Conservation (phyloP, 1,284 basidiomycete species). For the Stygiomarasmius scandens region DNA sequence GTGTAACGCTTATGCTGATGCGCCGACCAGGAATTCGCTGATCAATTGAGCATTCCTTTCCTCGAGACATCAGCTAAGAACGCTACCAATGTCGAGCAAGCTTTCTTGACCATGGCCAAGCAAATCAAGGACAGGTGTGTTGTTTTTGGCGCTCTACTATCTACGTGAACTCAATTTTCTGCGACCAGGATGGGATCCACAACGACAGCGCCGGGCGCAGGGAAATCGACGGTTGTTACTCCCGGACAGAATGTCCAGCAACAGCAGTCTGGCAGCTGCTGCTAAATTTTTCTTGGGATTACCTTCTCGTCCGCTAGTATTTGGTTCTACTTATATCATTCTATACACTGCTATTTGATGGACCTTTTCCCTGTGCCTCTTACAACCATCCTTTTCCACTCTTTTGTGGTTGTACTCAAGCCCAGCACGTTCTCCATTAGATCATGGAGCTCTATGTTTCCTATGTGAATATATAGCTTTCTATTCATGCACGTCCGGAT, state of each 20-base stretch:
- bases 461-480: conserved; percentile 11
- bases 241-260: conserved; percentile 80
- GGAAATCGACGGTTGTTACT: conserved; percentile 70
- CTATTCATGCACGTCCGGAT: neutral
- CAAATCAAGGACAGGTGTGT: conserved; percentile 94
- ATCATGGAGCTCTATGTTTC: conserved; percentile 10
- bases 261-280: conserved; percentile 75
- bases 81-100: conserved; percentile 98
- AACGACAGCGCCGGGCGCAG: conserved; percentile 67
- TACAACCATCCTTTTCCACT: neutral
- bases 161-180: conserved; percentile 14
- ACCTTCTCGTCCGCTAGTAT: conserved; percentile 13
- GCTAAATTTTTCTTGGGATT: conserved; percentile 39
- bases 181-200: conserved; percentile 73
- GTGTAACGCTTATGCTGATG: conserved; percentile 1
- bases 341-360: conserved; percentile 25
- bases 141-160: neutral
- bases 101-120: conserved; percentile 99
- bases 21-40: conserved; percentile 82
- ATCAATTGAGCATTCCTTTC: conserved; percentile 95
- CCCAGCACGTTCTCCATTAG: conserved; percentile 10
- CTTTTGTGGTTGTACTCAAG: neutral
- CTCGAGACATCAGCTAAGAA: conserved; percentile 99
- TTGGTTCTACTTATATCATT: conserved; percentile 25
- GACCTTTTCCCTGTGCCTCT: conserved; percentile 18